These are phyloP conservation scores for Penicillium cosmopolitanum DNA, from an alignment of 495 filamentous ascomycete species.

Conservation along the genomic window DNA sequence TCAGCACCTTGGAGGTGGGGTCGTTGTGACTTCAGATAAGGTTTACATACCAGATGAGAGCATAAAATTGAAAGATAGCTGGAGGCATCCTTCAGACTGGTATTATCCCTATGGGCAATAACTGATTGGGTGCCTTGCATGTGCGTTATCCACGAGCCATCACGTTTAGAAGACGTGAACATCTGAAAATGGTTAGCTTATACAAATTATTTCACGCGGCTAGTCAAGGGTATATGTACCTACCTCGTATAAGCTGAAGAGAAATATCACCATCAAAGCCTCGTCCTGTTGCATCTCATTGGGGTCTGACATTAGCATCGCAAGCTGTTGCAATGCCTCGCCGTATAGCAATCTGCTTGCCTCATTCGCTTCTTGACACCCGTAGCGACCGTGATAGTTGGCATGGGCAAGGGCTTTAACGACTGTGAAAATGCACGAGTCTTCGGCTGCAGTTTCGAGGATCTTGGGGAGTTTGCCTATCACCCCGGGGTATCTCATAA, in stretches of 20 bases:
- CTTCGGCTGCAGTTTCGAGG: neutral
- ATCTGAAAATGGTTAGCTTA: slow-evolving; percentile 1
- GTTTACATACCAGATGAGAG: slow-evolving; percentile 15
- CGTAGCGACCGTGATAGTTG: slow-evolving; percentile 15
- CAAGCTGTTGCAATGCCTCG: slow-evolving; percentile 13
- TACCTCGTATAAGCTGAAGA: slow-evolving; percentile 22
- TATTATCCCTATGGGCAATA: slow-evolving; percentile 12
- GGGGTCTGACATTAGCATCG: slow-evolving; percentile 9
- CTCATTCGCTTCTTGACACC: slow-evolving; percentile 13
- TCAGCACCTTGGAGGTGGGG: neutral
- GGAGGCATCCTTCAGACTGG: slow-evolving; percentile 8
- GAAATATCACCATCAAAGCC: slow-evolving; percentile 19
- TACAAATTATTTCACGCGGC: neutral
- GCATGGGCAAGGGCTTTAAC: slow-evolving; percentile 15
- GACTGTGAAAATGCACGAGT: slow-evolving; percentile 14
- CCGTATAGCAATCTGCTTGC: slow-evolving; percentile 15
- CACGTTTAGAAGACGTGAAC: slow-evolving; percentile 14
- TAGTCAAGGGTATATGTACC: neutral
- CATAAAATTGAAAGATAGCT: slow-evolving; percentile 14
- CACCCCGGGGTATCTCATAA: slow-evolving; percentile 12
- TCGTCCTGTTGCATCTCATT: slow-evolving; percentile 13
- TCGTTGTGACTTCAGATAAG: neutral
- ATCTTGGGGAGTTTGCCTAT: slow-evolving; percentile 4
- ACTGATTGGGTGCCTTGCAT: slow-evolving; percentile 20
- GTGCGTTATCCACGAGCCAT: slow-evolving; percentile 20